These are phyloP conservation scores for Aspergillus eucalypticola DNA, from an alignment of 2,329 filamentous ascomycete species.

Conservation along the genomic window DNA sequence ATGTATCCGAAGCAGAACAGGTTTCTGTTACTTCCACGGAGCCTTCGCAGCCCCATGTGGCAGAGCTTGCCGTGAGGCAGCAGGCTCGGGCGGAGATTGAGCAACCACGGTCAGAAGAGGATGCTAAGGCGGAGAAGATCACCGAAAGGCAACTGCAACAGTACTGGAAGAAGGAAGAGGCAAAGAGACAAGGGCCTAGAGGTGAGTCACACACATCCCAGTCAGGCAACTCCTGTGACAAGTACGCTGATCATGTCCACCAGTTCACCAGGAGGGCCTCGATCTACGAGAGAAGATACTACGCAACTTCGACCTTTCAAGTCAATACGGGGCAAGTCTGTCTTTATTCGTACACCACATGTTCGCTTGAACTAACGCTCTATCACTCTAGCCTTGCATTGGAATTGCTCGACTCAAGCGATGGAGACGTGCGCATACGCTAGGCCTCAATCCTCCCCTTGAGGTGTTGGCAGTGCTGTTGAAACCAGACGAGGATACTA, in stretches of 20 bases:
- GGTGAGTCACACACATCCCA: conserved; percentile 31
- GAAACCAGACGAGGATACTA: conserved; percentile 53
- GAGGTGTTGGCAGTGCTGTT: conserved; percentile 86
- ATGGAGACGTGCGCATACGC: conserved; percentile 79
- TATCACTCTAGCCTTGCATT: conserved; percentile 70
- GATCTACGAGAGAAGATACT: conserved; percentile 79
- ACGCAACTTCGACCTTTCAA: conserved; percentile 88
- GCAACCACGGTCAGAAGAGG: conserved; percentile 37
- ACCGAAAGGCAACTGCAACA: conserved; percentile 67
- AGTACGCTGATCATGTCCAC: neutral
- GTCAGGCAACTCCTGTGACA: neutral
- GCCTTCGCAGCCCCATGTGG: conserved; percentile 33
- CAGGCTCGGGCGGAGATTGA: conserved; percentile 50
- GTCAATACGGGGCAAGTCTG: conserved; percentile 82
- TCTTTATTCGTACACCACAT: neutral
- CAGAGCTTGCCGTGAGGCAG: conserved; percentile 43
- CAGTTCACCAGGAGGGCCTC: conserved; percentile 75
- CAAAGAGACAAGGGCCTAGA: conserved; percentile 64
- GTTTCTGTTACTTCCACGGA: conserved; percentile 26
- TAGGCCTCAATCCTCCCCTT: conserved; percentile 84
- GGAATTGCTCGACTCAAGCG: conserved; percentile 78
- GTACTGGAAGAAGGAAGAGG: conserved; percentile 78
- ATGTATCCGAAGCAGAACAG: conserved; percentile 30
- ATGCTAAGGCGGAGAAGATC: conserved; percentile 60
- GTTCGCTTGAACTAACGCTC: neutral